Evolutionary conservation across 495 filamentous ascomycete species (phyloP).

Genomic region (Aspergillus affinis): DNA sequence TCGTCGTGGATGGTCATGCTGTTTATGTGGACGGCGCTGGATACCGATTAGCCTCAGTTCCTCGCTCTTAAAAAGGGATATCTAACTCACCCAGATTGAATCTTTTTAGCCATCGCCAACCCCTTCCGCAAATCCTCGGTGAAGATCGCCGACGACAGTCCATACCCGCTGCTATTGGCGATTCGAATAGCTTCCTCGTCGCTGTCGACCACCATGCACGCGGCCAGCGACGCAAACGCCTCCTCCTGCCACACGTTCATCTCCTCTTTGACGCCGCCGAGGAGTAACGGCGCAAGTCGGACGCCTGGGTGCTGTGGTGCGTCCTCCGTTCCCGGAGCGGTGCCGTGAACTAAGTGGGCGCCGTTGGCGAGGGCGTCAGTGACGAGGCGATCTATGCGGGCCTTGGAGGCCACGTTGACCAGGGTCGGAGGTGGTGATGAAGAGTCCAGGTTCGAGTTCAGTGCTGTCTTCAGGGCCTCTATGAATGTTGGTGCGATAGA

Average conservation of each 20-base stretch:
- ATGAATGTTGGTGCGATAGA: conserved; percentile 61
- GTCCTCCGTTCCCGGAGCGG: conserved; percentile 22
- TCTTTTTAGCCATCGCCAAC: conserved; percentile 41
- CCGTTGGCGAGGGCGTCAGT: conserved; percentile 62
- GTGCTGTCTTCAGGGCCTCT: conserved; percentile 40
- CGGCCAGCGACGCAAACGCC: conserved; percentile 73
- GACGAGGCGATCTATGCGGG: conserved; percentile 64
- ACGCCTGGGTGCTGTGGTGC: conserved; percentile 47
- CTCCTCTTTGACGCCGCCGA: conserved; percentile 63
- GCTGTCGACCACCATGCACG: conserved; percentile 40
- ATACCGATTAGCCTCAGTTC: conserved; percentile 7
- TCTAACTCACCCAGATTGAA: conserved; percentile 44
- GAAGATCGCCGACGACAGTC: conserved; percentile 48
- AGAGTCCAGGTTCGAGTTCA: conserved; percentile 44
- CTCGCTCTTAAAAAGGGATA: conserved; percentile 1
- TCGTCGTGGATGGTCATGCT: conserved; percentile 87
- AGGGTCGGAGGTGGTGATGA: conserved; percentile 55
- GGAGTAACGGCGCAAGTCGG: conserved; percentile 67
- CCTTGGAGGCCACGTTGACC: conserved; percentile 57
- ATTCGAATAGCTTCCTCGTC: conserved; percentile 49
- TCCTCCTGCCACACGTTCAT: conserved; percentile 82
- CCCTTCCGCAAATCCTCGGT: conserved; percentile 46
- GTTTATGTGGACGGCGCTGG: conserved; percentile 79
- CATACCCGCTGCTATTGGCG: conserved; percentile 49
- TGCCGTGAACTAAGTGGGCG: conserved; percentile 61